Conservation (phyloP, 2,329 filamentous ascomycete genomes). For the Blumeria graminis region DNA sequence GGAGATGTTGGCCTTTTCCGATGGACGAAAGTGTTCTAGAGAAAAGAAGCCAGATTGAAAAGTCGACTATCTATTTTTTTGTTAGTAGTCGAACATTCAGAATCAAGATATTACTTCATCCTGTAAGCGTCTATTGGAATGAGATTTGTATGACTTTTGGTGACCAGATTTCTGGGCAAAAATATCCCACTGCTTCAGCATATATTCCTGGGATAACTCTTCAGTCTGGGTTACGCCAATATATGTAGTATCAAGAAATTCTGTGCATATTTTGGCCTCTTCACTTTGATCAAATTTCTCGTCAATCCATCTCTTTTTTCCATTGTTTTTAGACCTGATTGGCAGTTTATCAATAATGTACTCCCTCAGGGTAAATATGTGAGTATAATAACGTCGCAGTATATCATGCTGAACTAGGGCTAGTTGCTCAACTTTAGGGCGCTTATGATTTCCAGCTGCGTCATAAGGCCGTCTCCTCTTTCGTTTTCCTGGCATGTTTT, state of each 20-base stretch:
- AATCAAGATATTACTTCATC: slow-evolving; percentile 28
- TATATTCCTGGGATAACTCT: slow-evolving; percentile 14
- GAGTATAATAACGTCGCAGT: slow-evolving; percentile 41
- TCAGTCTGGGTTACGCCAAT: slow-evolving; percentile 10
- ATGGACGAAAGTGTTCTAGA: slow-evolving; percentile 23
- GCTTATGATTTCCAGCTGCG: slow-evolving; percentile 9
- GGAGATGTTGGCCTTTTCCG: slow-evolving; percentile 41
- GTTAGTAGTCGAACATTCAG: slow-evolving; percentile 2
- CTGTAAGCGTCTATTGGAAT: slow-evolving; percentile 24
- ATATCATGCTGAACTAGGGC: slow-evolving; percentile 29
- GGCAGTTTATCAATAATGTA: slow-evolving; percentile 46
- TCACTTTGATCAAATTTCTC: slow-evolving; percentile 5
- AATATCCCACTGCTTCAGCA: slow-evolving; percentile 29
- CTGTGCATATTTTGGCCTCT: slow-evolving; percentile 4
- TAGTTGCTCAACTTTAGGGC: slow-evolving; percentile 6
- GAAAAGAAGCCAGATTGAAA: slow-evolving; percentile 57
- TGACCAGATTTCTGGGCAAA: slow-evolving; percentile 33
- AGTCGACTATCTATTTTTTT: slow-evolving; percentile 41
- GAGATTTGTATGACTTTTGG: background rate
- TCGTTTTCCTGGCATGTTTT: slow-evolving; percentile 19
- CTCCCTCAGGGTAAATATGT: slow-evolving; percentile 41
- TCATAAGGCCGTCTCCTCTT: slow-evolving; percentile 16
- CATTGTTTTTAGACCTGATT: slow-evolving; percentile 34
- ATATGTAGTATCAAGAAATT: slow-evolving; percentile 13
- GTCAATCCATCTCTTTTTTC: slow-evolving; percentile 28